Conservation (phyloP, 2,329 filamentous ascomycete genomes). For the Aspergillus nomiae region DNA sequence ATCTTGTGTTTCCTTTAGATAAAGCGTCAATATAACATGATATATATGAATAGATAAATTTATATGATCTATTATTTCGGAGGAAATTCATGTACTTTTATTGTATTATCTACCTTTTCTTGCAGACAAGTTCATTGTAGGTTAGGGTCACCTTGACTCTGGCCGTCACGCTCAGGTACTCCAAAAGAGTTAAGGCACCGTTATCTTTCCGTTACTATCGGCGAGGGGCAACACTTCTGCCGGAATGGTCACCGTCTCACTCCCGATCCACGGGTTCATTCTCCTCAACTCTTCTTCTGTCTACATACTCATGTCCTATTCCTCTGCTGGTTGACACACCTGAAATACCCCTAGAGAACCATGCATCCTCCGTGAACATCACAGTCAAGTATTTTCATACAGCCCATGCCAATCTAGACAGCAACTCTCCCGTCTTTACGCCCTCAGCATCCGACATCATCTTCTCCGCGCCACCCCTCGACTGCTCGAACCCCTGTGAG, state of each 20-base stretch:
- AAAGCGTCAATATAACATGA: neutral
- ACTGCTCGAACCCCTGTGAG: neutral
- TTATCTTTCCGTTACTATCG: neutral
- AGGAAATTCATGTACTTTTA: neutral
- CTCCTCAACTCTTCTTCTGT: neutral
- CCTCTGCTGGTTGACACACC: neutral
- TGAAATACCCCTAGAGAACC: neutral
- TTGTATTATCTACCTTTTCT: neutral
- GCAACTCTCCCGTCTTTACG: neutral
- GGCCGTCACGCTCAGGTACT: neutral
- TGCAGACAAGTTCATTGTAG: neutral
- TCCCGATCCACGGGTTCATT: neutral
- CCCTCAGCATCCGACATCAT: neutral
- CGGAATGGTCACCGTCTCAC: neutral
- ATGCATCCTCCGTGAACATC: neutral
- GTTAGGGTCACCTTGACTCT: neutral
- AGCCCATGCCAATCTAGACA: neutral
- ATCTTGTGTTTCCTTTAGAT: neutral
- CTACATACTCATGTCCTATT: neutral
- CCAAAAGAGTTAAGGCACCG: neutral
- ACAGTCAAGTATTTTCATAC: neutral
- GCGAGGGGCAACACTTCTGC: conserved; percentile 1
- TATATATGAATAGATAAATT: neutral
- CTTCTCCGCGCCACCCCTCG: neutral
- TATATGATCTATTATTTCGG: neutral